Percentiles rank a stretch among this genome's conserved stretches.
Evolutionary conservation across 108 stramenopile genomes (phyloP).

Genomic region (Nannochloropsis salina): DNA sequence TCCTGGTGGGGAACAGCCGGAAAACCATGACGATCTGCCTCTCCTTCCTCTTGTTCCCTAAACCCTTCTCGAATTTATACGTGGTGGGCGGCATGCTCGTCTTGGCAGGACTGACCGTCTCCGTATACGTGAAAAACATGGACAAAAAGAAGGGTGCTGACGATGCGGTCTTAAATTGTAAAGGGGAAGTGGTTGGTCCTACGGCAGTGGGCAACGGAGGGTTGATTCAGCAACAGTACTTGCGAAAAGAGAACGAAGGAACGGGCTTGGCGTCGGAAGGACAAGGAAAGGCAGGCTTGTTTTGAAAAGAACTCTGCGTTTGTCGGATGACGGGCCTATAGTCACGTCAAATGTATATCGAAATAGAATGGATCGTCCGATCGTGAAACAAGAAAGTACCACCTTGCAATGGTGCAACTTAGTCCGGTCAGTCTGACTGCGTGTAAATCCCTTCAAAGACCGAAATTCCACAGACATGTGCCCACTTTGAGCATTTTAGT

Average conservation of each 20-base stretch:
- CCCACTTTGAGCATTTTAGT: too few relatives aligned
- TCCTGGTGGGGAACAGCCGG: slow-evolving; percentile 76
- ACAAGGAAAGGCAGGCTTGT: neutral
- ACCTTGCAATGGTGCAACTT: too few relatives aligned
- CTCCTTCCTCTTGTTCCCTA: slow-evolving; percentile 82
- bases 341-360: too few relatives aligned
- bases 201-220: neutral
- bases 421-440: too few relatives aligned
- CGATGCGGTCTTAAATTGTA: neutral
- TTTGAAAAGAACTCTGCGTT: too few relatives aligned
- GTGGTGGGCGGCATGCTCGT: slow-evolving; percentile 75
- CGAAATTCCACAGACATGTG: too few relatives aligned
- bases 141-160: slow-evolving; percentile 14
- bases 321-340: too few relatives aligned
- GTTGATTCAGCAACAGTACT: neutral
- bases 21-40: slow-evolving; percentile 82
- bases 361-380: too few relatives aligned
- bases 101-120: slow-evolving; percentile 72
- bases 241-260: neutral
- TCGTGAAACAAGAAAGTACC: too few relatives aligned
- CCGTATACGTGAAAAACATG: slow-evolving; percentile 60
- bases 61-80: slow-evolving; percentile 76
- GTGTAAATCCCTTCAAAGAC: too few relatives aligned
- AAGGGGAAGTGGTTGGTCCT: neutral
- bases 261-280: neutral